A percentile compares a stretch with the other conserved stretches of the same genome.
Evolutionary conservation across 306 rosid species (phyloP).

Genomic region (Medicago lupulina): DNA sequence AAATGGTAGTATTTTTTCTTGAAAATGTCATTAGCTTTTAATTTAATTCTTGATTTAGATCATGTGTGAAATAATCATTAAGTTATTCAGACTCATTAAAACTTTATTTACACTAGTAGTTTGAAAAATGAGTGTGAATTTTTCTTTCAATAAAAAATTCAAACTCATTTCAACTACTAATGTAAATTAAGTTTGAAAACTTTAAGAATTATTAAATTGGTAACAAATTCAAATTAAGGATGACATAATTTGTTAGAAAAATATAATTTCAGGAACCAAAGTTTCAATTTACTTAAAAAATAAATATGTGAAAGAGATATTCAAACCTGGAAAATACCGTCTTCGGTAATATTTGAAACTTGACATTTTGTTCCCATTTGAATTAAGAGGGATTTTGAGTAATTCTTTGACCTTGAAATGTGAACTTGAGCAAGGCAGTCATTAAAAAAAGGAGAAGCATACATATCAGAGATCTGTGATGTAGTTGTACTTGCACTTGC

Average conservation of each 20-base stretch:
- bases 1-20: too few species aligned
- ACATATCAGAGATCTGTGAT: not conserved
- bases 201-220: too few species aligned
- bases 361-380: not conserved
- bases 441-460: not conserved
- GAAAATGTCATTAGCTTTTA: too few species aligned
- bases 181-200: too few species aligned
- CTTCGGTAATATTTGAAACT: not conserved
- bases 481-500: not conserved
- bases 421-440: not conserved
- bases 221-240: too few species aligned
- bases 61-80: too few species aligned
- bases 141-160: not conserved
- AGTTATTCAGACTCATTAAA: too few species aligned
- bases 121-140: too few species aligned
- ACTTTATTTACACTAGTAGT: too few species aligned
- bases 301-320: not conserved
- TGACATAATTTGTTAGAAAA: too few species aligned
- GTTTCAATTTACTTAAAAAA: not conserved
- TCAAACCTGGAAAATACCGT: not conserved
- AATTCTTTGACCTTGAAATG: not conserved
- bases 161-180: not conserved
- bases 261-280: too few species aligned
- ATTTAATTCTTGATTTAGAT: too few species aligned
- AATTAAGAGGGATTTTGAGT: not conserved